Evolutionary conservation across 2,329 filamentous ascomycete species (phyloP), one percentile per base, ranked within the genome.

Genomic region (Calonectria naviculata): DNA sequence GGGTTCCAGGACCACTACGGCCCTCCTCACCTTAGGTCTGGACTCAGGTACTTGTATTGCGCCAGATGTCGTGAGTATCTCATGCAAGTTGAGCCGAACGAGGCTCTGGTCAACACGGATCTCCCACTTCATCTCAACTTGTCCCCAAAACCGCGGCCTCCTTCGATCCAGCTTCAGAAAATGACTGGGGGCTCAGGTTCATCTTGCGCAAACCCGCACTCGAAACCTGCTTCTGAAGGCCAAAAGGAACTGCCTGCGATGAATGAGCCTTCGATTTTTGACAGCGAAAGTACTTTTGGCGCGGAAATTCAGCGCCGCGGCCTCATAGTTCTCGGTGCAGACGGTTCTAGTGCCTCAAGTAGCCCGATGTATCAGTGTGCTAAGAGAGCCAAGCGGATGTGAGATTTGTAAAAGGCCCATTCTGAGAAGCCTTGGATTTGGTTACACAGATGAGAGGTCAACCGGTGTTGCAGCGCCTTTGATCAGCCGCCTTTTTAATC

Each of bases 21-120:
- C 3, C 19, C n/a, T 5, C 19, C n/a, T 15, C 3, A 15, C 13
- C 15, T 28, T 3, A 26, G 36, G n/a, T 29, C 24, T 12, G 67
- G 49, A 24, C 7, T 24, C 6, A 49, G 69, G 15, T 65, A 44
- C 17, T 24, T 52, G n/a, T 52, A 52, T 28, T 71, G 69, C 26
- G 7, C 5, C 10, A 5, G 1, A 5, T 71, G 69, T 31, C 69
- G 69, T 4, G 24, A 36, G 4, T 19, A 7, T 3, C 24, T 58
- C 21, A 38, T 24, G 13, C 52, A 26, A 24, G 7, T 17, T 15
- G 52, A 21, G 7, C 5, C n/a, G 13, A 1, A 21, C 17, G 21
- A 15, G 24, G 42, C 6, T 15, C 4, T 21, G 7, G 26, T 21
- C n/a, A 12, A 19, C 17, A 46, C 42, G 2, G n/a, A 46, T 24